Conservation (phyloP, 2,329 filamentous ascomycete species). For the Didymella pinodella region DNA sequence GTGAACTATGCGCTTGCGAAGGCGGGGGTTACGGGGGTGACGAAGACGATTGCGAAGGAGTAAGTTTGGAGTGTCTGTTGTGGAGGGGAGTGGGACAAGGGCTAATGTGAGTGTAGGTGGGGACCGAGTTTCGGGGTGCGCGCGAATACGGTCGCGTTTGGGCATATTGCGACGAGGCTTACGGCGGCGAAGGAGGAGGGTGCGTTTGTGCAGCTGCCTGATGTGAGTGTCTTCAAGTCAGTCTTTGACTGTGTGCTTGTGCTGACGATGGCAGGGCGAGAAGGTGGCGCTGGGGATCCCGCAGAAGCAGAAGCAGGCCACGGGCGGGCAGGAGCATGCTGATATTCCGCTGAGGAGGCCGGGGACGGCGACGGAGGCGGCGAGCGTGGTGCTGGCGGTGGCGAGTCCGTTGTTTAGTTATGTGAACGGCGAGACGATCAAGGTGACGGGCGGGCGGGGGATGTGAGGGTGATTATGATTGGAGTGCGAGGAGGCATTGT, state of each 20-base stretch:
- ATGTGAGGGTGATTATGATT: conserved; percentile 51
- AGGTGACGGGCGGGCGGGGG: conserved; percentile 78
- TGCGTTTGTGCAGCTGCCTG: conserved; percentile 77
- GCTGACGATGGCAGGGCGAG: conserved; percentile 56
- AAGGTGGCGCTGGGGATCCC: conserved; percentile 55
- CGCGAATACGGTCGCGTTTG: conserved; percentile 85
- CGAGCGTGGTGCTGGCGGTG: conserved; percentile 77
- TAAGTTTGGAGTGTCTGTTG: conserved; percentile 24
- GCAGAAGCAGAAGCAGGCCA: conserved; percentile 53
- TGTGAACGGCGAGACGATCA: conserved; percentile 86
- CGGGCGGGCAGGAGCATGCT: conserved; percentile 53
- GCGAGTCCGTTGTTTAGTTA: conserved; percentile 85
- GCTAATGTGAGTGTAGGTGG: conserved; percentile 60
- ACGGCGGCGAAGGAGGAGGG: conserved; percentile 87
- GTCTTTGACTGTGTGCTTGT: no score
- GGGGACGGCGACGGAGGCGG: conserved; percentile 81
- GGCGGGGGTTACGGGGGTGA: conserved; percentile 81
- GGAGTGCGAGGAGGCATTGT: not conserved
- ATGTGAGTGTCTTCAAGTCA: conserved; percentile 37
- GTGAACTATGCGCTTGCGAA: conserved; percentile 88
- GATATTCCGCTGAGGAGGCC: conserved; percentile 83
- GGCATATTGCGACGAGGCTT: conserved; percentile 79
- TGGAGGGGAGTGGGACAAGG: no score
- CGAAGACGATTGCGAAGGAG: conserved; percentile 89
- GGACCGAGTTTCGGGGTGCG: conserved; percentile 83